Conservation (phyloP, 176 grass and related monocot genomes). For the Bolboschoenus planiculmis region DNA sequence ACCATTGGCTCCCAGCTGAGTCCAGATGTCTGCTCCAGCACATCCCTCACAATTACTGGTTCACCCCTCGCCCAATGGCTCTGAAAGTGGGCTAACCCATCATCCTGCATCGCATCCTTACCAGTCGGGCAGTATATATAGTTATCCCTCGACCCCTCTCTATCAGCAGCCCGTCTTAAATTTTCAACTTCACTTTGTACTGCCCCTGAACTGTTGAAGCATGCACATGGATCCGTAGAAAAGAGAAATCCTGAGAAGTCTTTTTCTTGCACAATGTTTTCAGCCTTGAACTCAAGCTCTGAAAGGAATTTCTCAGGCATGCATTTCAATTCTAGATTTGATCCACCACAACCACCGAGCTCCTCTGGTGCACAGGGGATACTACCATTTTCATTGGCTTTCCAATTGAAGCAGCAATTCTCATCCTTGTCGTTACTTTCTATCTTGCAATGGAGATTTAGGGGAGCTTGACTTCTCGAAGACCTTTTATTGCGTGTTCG, state of each 20-base stretch:
- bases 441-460: conserved; percentile 14
- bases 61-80: conserved; percentile 70
- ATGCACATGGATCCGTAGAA: background rate
- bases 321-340: conserved; percentile 42
- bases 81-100: conserved; percentile 56
- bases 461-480: conserved; percentile 21
- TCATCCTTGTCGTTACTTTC: background rate
- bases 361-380: conserved; percentile 71
- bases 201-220: conserved; percentile 20
- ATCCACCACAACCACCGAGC: conserved; percentile 45
- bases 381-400: conserved; percentile 44
- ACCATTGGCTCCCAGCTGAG: conserved; percentile 86
- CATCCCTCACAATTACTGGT: conserved; percentile 66
- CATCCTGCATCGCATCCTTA: conserved; percentile 27
- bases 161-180: conserved; percentile 34
- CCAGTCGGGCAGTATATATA: conserved; percentile 55
- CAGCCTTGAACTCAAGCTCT: conserved; percentile 41
- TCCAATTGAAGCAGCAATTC: conserved; percentile 41
- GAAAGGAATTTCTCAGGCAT: conserved; percentile 33
- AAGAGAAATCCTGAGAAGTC: background rate
- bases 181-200: conserved; percentile 16
- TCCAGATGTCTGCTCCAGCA: conserved; percentile 52
- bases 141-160: conserved; percentile 52
- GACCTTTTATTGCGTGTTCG: conserved; percentile 13
- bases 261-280: conserved; percentile 23